Conservation (phyloP, 352 stramenopile genomes). For the Aphanomyces euteiches region DNA sequence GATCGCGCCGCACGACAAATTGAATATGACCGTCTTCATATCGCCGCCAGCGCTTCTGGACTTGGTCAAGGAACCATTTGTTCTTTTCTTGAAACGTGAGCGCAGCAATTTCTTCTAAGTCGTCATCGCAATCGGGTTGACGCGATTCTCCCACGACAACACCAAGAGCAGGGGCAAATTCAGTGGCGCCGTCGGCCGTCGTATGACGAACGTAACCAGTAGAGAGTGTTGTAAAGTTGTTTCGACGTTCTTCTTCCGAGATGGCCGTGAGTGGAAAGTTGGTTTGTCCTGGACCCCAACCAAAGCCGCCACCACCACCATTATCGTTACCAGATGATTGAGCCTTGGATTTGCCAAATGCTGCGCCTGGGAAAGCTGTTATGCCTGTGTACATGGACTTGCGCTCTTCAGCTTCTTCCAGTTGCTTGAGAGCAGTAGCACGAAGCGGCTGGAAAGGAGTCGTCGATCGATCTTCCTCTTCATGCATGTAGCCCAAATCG, state of each 20-base stretch:
- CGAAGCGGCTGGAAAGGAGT: slow-evolving; percentile 60
- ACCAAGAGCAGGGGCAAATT: slow-evolving; percentile 64
- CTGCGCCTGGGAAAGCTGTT: slow-evolving; percentile 28
- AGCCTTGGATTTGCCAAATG: neutral
- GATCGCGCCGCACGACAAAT: slow-evolving; percentile 70
- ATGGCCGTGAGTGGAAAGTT: slow-evolving; percentile 45
- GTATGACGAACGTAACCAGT: slow-evolving; percentile 76
- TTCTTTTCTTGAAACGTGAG: slow-evolving; percentile 82
- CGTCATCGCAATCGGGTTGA: slow-evolving; percentile 69
- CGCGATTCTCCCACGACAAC: slow-evolving; percentile 42
- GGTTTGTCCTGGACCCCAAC: slow-evolving; percentile 38
- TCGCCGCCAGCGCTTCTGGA: slow-evolving; percentile 69
- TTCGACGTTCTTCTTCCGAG: slow-evolving; percentile 46
- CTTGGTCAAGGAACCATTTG: slow-evolving; percentile 73
- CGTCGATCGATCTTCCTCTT: slow-evolving; percentile 39
- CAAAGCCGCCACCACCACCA: slow-evolving; percentile 8
- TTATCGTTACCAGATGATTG: neutral
- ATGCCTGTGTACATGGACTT: slow-evolving; percentile 48
- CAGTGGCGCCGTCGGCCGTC: slow-evolving; percentile 52
- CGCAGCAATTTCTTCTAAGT: slow-evolving; percentile 81
- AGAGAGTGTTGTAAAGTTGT: slow-evolving; percentile 68
- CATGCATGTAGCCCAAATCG: slow-evolving; percentile 59
- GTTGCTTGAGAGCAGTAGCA: slow-evolving; percentile 64
- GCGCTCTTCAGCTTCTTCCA: slow-evolving; percentile 76
- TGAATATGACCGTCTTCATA: slow-evolving; percentile 83